These are phyloP conservation scores for Cordyceps javanica DNA, from an alignment of 2,329 filamentous ascomycete species.

Conservation along the genomic window DNA sequence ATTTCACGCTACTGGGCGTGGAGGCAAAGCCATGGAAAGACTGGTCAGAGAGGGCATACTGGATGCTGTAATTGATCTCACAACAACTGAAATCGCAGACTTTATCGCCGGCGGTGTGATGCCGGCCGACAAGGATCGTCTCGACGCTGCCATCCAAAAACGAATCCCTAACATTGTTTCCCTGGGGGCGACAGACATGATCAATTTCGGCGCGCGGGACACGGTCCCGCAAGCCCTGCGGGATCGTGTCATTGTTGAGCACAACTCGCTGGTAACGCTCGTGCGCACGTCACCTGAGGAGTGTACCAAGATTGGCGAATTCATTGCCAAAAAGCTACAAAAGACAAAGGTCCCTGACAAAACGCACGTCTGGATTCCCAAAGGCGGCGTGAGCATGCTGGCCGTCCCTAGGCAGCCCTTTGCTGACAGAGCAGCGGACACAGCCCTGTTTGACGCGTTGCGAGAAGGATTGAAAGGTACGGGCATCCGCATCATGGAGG, in stretches of 20 bases:
- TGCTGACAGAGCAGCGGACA: constrained; percentile 36
- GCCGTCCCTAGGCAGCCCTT: constrained; percentile 48
- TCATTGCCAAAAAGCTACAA: constrained; percentile 49
- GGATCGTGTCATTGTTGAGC: constrained; percentile 49
- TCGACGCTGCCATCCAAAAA: constrained; percentile 49
- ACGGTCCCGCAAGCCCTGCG: constrained; percentile 51
- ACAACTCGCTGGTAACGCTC: constrained; percentile 61
- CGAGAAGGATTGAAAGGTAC: constrained; percentile 40
- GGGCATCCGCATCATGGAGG: constrained; percentile 42
- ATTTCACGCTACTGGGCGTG: constrained; percentile 65
- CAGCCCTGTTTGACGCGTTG: constrained; percentile 47
- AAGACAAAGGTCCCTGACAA: constrained; percentile 30
- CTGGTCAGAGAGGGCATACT: constrained; percentile 51
- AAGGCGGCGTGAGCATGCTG: constrained; percentile 56
- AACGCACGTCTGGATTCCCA: constrained; percentile 54
- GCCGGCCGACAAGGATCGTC: constrained; percentile 48
- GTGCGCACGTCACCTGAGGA: constrained; percentile 59
- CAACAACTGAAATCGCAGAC: constrained; percentile 64
- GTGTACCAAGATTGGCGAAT: constrained; percentile 45
- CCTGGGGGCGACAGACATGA: constrained; percentile 52
- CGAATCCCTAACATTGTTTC: constrained; percentile 50
- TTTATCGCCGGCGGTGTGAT: constrained; percentile 57
- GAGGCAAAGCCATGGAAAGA: constrained; percentile 63
- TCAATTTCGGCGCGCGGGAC: constrained; percentile 53
- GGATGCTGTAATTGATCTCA: constrained; percentile 64